A percentile compares a stretch with the other conserved stretches of the same genome.
phyloP scores from a whole-genome alignment of 1,139 yeast genomes.

The Pichia sp. region DNA sequence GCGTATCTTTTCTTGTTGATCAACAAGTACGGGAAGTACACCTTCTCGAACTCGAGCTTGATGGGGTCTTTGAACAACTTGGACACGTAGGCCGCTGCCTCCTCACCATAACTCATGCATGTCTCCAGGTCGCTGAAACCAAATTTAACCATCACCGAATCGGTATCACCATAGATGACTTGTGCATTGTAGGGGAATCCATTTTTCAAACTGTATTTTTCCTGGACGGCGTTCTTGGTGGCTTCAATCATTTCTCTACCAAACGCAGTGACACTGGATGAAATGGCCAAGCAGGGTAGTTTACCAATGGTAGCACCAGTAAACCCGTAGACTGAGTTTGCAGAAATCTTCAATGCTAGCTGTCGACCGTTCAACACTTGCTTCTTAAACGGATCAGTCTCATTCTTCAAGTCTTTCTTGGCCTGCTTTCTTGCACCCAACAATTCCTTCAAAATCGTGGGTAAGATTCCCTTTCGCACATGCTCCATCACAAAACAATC shows the following conservation, averaged over 20 bases:
- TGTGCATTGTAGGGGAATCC: slow-evolving; percentile 81
- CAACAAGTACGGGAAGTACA: slow-evolving; percentile 87
- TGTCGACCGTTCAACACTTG: slow-evolving; percentile 97
- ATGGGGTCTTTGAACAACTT: slow-evolving; percentile 77
- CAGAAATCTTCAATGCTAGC: slow-evolving; percentile 91
- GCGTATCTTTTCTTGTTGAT: slow-evolving; percentile 97
- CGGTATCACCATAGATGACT: slow-evolving; percentile 98
- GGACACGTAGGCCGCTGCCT: slow-evolving; percentile 89
- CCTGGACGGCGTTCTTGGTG: slow-evolving; percentile 83
- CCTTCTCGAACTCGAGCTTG: slow-evolving; percentile 94
- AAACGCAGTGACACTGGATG: slow-evolving; percentile 91
- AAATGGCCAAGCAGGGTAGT: slow-evolving; percentile 91
- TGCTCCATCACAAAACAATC: slow-evolving; percentile 79
- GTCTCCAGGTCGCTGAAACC: slow-evolving; percentile 78
- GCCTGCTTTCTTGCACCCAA: slow-evolving; percentile 91
- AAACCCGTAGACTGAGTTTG: slow-evolving; percentile 97
- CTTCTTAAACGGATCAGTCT: slow-evolving; percentile 88
- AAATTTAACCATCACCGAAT: slow-evolving; percentile 98
- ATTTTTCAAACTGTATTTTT: slow-evolving; percentile 68
- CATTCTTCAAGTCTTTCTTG: slow-evolving; percentile 82
- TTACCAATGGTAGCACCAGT: slow-evolving; percentile 99
- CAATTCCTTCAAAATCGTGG: slow-evolving; percentile 85
- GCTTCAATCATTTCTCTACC: slow-evolving; percentile 96
- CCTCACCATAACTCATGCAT: slow-evolving; percentile 89
- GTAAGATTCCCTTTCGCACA: slow-evolving; percentile 78